Base-by-base conservation (phyloP, 208 protist species). In the Trypanosoma congolense region DNA sequence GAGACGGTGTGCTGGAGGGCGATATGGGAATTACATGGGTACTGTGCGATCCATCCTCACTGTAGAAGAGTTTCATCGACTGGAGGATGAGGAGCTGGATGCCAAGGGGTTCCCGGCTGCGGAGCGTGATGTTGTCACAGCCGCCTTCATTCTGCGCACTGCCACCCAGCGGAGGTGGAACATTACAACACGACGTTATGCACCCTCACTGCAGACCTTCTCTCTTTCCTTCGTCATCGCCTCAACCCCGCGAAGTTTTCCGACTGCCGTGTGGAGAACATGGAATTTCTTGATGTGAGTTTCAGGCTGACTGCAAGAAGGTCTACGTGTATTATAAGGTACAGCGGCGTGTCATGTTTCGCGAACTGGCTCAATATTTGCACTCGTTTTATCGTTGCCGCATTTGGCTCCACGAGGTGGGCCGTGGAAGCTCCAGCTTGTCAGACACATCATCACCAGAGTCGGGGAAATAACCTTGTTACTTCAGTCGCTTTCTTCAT, bases 231-330 rank as follows among this genome's bases (percentile, higher is more conserved):
- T 5, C 55, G 60, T 25, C 22, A 59, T 33, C 25, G 48, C 2
- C 46, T 65, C 4, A 31, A 60, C 35, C 52, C 64, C n/a, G 26
- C 38, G 2, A 62, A 25, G 12, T 85, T 88, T 59, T 22, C 57
- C 19, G 56, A 61, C 31, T 87, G 83, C 61, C 71, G 65, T 2
- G 67, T 92, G 18, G 70, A 74, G 43, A 47, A 61, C 33, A 88
- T 92, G 80, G 35, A 51, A 30, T 92, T 92, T 42, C 43, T 87
- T 25, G 70, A 54, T 81, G 70, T n/a, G 80, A 87, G 65, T 85
- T 89, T 28, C 84, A 92, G 75, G 80, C 75, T 4, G 84, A 92
- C 46, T 74, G 57, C 14, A 70, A 80, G 56, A 88, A 89, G 65
- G 65, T 92, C 16, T 87, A 87, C 56, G 73, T 92, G 12, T 83